A percentile compares a stretch with the other conserved stretches of the same genome.
Conservation (phyloP, 768 basidiomycete species). For the Collybia sp. region DNA sequence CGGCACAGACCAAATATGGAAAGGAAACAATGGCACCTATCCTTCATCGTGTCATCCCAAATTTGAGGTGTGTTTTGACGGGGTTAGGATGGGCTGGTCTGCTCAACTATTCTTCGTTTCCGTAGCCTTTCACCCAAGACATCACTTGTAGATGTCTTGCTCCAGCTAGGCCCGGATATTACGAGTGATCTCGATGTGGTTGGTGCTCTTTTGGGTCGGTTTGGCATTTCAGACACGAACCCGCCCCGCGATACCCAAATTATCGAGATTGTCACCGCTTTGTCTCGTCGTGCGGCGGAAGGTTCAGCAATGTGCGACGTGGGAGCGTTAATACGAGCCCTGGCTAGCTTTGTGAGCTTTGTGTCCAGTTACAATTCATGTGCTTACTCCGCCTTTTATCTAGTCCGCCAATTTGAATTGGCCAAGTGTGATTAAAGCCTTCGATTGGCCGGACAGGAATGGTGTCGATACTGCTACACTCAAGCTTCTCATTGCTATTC, state of each 20-base stretch:
- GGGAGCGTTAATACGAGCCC: slow-evolving; percentile 64
- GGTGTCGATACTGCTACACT: slow-evolving; percentile 87
- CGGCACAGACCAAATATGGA: slow-evolving; percentile 78
- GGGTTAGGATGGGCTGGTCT: background rate
- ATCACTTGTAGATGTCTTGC: slow-evolving; percentile 69
- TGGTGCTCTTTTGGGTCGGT: slow-evolving; percentile 65
- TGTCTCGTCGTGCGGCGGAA: slow-evolving; percentile 69
- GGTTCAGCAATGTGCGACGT: slow-evolving; percentile 73
- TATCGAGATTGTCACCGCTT: slow-evolving; percentile 62
- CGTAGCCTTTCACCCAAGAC: slow-evolving; percentile 61
- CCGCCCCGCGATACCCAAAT: slow-evolving; percentile 71
- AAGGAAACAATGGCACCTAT: slow-evolving; percentile 71
- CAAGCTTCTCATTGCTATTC: slow-evolving; percentile 84
- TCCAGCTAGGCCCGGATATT: slow-evolving; percentile 76
- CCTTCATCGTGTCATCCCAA: slow-evolving; percentile 69
- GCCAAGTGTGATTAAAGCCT: slow-evolving; percentile 78
- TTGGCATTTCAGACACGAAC: slow-evolving; percentile 66
- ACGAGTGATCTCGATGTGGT: slow-evolving; percentile 71
- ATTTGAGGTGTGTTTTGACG: slow-evolving; percentile 51
- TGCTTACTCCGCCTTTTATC: slow-evolving; percentile 5
- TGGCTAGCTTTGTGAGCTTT: slow-evolving; percentile 64
- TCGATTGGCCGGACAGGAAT: slow-evolving; percentile 80
- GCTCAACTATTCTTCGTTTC: background rate
- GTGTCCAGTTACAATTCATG: slow-evolving; percentile 11
- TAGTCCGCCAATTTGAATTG: slow-evolving; percentile 72